Conservation (phyloP, 805 yeast genomes). For the Sugiyamaella chiloensis region DNA sequence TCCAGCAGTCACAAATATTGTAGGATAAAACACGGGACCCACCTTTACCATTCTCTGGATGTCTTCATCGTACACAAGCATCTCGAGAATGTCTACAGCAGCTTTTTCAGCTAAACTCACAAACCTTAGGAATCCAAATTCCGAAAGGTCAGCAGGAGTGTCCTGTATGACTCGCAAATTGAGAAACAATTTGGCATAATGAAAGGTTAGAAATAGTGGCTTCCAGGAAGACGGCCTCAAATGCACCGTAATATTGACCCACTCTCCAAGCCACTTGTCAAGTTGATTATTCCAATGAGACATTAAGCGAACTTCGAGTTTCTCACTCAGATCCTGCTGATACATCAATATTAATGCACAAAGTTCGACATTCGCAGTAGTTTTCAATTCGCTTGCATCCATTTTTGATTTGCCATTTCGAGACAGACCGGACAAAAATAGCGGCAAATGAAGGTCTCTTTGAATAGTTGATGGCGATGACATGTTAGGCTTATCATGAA, state of each 20-base stretch:
- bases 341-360: constrained; percentile 22
- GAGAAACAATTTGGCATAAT: constrained; percentile 24
- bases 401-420: constrained; percentile 2
- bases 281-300: constrained; percentile 23
- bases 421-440: constrained; percentile 12
- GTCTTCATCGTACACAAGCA: constrained; percentile 22
- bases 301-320: constrained; percentile 13
- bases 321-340: constrained; percentile 19
- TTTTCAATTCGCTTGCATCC: constrained; percentile 17
- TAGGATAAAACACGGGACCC: constrained; percentile 26
- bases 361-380: constrained; percentile 25
- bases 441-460: constrained; percentile 11
- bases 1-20: constrained; percentile 25
- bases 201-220: constrained; percentile 24
- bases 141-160: constrained; percentile 5
- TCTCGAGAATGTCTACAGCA: constrained; percentile 23
- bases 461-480: not conserved
- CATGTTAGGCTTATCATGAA: constrained; percentile 18
- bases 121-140: constrained; percentile 9
- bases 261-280: constrained; percentile 24
- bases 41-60: constrained; percentile 21
- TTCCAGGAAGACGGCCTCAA: constrained; percentile 24
- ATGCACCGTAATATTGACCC: constrained; percentile 22
- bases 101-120: constrained; percentile 22
- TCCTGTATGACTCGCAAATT: constrained; percentile 19